Evolutionary conservation across 2,329 filamentous ascomycete species (phyloP).

Genomic region (Thielaviopsis euricoi): DNA sequence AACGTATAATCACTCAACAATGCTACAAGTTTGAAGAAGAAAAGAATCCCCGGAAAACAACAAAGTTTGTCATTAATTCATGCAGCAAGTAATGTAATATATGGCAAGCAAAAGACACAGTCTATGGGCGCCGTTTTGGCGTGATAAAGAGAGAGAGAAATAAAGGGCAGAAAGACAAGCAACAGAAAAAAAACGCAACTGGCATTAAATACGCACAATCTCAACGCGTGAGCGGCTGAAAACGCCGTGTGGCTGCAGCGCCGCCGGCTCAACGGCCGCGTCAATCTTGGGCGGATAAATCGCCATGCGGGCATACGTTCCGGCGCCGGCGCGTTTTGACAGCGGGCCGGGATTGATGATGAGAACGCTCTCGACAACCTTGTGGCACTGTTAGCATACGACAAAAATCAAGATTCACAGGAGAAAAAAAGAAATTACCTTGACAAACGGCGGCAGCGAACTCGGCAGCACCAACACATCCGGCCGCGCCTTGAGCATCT

Average conservation of each 20-base stretch:
- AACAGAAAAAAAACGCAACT: background rate
- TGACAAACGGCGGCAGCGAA: constrained; percentile 69
- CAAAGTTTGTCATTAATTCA: background rate
- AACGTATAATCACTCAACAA: too few species aligned
- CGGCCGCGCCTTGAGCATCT: constrained; percentile 73
- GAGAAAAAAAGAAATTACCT: constrained; percentile 37
- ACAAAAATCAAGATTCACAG: background rate
- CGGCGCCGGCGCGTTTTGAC: constrained; percentile 68
- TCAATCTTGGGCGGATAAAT: constrained; percentile 50
- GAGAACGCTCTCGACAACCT: constrained; percentile 84
- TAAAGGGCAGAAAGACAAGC: background rate
- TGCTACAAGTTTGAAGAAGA: too few species aligned
- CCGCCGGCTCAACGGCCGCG: constrained; percentile 34
- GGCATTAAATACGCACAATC: constrained; percentile 54
- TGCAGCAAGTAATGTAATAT: background rate
- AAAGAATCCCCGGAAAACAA: background rate
- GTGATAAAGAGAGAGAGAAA: background rate
- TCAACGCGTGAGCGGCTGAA: constrained; percentile 77
- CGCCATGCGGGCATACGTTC: constrained; percentile 70
- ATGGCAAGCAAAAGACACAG: background rate
- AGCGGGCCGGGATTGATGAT: constrained; percentile 81
- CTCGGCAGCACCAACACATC: constrained; percentile 77
- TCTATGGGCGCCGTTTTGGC: background rate
- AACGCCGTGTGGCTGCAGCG: constrained; percentile 54
- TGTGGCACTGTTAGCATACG: background rate